Evolutionary conservation across 2,329 filamentous ascomycete species (phyloP).

Genomic region (Didymella arachidicola): DNA sequence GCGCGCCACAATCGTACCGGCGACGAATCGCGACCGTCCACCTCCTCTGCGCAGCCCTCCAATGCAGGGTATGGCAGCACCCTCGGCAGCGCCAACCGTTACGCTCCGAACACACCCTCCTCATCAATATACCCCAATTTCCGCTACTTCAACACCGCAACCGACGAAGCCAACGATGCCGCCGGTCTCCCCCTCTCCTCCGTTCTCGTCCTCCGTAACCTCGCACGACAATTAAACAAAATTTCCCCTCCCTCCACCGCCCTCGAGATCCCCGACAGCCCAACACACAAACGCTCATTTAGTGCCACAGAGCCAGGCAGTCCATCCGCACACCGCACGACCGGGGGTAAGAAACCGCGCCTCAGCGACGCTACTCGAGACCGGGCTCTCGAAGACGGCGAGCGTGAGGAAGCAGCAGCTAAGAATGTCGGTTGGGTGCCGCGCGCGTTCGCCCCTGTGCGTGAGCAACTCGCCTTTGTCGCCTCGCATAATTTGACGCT

Average conservation of each 20-base stretch:
- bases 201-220: conserved; percentile 78
- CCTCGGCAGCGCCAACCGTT: conserved; percentile 3
- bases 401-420: conserved; percentile 58
- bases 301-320: conserved; percentile 40
- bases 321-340: conserved; percentile 34
- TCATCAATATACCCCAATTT: conserved; percentile 35
- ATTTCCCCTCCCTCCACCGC: conserved; percentile 40
- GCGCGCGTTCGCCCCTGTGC: conserved; percentile 70
- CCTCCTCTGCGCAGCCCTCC: conserved; percentile 41
- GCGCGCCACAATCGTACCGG: conserved; percentile 59
- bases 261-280: conserved; percentile 38
- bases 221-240: conserved; percentile 63
- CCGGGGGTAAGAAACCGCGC: conserved; percentile 55
- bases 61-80: not conserved
- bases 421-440: conserved; percentile 70
- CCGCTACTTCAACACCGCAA: conserved; percentile 56
- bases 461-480: conserved; percentile 71
- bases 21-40: conserved; percentile 39
- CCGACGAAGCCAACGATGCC: conserved; percentile 64
- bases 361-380: conserved; percentile 44
- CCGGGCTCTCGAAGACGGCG: conserved; percentile 40
- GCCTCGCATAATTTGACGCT: conserved; percentile 69
- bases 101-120: conserved; percentile 21
- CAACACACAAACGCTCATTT: conserved; percentile 42
- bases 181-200: conserved; percentile 81